Base-by-base conservation (phyloP, 805 yeast genomes). In the Cyberlindnera petersonii region DNA sequence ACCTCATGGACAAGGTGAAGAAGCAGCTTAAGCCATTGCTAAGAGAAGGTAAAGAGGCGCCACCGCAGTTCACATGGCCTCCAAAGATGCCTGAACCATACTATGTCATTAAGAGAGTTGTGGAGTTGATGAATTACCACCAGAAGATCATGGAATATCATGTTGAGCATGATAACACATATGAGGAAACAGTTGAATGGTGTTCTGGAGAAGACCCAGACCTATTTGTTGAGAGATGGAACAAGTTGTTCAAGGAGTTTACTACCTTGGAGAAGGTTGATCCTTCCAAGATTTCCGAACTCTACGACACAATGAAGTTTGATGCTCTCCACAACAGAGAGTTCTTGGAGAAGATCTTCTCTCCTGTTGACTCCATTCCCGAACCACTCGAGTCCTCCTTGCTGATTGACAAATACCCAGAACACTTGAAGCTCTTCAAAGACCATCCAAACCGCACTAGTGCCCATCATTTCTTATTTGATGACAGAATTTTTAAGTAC, bases 1-100 rank as follows among this genome's bases (percentile, higher is more conserved):
- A 87, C 59, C 69, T 87, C 35, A 93, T 91, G 98, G 99, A 93
- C 57, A 86, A 88, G 56, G 99, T 93, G 26, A 93, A 93, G 64
- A 93, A 93, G 77, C 87, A 89, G 68, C 72, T 93, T 56, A 93
- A 93, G 63, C 97, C 98, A 1, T 69, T 93, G 55, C 68, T 93
- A 37, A 77, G 99, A 63, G 93, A 89, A 61, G 98, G 98, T 2
- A 86, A 87, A 39, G 95, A 87, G 52, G 96, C 98, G 0, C 98
- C 98, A 14, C 85, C 94, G 1, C 96, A 93, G 57, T 93, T 93
- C 62, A 86, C 98, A 0, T 93, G 99, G 99, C 98, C 99, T 1
- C 86, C 93, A 15, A 87, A 87, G 58, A 88, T 93, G 86, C 98
- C 98, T 0, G 94, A 93, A 58, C 99, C 99, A 2, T 91, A 87